phyloP scores from a whole-genome alignment of 177 flowering plant species.

The Telopea speciosissima region DNA sequence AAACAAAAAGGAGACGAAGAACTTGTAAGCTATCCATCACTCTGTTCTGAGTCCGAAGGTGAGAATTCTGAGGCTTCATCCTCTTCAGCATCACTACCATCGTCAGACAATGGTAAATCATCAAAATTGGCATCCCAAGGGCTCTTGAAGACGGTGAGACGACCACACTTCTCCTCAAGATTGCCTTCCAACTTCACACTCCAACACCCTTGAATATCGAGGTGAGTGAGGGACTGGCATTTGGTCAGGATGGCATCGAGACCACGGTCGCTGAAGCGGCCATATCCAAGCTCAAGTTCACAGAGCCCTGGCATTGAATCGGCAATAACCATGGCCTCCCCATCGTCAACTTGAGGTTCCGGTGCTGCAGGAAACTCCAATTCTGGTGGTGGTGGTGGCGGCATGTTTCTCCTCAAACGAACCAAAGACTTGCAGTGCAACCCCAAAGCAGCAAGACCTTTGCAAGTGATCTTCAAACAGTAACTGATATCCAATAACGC shows the following conservation, averaged over 20 bases:
- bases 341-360: conserved; percentile 14
- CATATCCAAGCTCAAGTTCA: conserved; percentile 31
- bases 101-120: conserved; percentile 9
- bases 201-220: conserved; percentile 34
- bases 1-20: no score
- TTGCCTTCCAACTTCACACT: conserved; percentile 23
- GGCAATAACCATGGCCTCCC: conserved; percentile 32
- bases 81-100: conserved; percentile 8
- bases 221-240: conserved; percentile 26
- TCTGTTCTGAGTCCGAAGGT: conserved; percentile 6
- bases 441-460: conserved; percentile 23
- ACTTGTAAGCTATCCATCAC: no score
- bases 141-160: conserved; percentile 16
- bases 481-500: conserved; percentile 25
- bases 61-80: conserved; percentile 1
- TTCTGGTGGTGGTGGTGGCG: conserved; percentile 24
- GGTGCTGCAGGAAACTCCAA: not conserved
- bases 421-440: conserved; percentile 21
- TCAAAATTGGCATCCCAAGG: conserved; percentile 25
- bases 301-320: conserved; percentile 26
- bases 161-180: conserved; percentile 21
- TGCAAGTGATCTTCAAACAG: conserved; percentile 22
- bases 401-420: conserved; percentile 26
- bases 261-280: conserved; percentile 25
- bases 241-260: conserved; percentile 30